A percentile compares a stretch with the other conserved stretches of the same genome.
phyloP scores from a whole-genome alignment of 257 asterid genomes.

The Catharanthus roseus region DNA sequence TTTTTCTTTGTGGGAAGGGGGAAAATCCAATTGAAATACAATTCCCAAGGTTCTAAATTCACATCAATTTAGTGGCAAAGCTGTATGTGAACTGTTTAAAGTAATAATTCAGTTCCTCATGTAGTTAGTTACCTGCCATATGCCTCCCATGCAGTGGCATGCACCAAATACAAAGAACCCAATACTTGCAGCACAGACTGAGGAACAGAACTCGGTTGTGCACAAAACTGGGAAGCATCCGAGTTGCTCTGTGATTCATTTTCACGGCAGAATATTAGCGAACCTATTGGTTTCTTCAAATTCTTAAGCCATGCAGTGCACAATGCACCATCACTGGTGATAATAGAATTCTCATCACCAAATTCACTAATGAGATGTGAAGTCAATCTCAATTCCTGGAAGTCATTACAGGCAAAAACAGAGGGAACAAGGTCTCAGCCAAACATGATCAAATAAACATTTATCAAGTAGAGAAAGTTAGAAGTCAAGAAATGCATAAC shows the following conservation, averaged over 20 bases:
- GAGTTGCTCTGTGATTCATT: constrained; percentile 36
- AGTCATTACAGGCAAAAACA: constrained; percentile 20
- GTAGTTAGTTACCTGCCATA: constrained; percentile 82
- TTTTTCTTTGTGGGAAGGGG: no score
- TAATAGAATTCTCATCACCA: constrained; percentile 59
- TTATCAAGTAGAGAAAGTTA: constrained; percentile 14
- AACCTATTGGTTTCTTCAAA: constrained; percentile 57
- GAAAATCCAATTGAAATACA: background rate
- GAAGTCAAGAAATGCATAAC: constrained; percentile 28
- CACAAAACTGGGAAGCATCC: constrained; percentile 47
- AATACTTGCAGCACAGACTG: constrained; percentile 73
- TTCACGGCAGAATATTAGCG: constrained; percentile 59
- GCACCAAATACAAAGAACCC: constrained; percentile 86
- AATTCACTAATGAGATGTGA: constrained; percentile 71
- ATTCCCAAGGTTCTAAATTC: background rate
- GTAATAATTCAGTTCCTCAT: background rate
- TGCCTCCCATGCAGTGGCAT: constrained; percentile 93
- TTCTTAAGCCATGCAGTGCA: constrained; percentile 75
- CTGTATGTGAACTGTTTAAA: background rate
- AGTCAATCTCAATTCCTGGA: constrained; percentile 76
- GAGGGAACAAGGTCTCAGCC: constrained; percentile 7
- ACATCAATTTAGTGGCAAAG: background rate
- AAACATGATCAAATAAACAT: constrained; percentile 10
- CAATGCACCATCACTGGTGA: constrained; percentile 73
- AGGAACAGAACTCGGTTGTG: constrained; percentile 78